These are phyloP conservation scores for Colletotrichum cereale DNA, from an alignment of 2,329 filamentous ascomycete species.

Conservation along the genomic window DNA sequence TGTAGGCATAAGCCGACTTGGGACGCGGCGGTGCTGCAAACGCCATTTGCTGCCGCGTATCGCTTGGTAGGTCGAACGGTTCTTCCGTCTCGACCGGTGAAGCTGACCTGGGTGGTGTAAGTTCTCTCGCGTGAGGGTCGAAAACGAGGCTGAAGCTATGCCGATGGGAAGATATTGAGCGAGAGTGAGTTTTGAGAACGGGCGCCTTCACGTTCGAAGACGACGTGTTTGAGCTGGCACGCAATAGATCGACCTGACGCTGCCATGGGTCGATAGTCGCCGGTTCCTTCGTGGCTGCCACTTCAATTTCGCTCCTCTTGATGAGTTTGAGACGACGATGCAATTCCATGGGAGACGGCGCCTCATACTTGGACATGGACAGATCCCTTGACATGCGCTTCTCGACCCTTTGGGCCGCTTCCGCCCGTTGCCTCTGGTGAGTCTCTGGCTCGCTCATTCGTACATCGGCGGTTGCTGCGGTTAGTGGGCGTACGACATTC, in stretches of 20 bases:
- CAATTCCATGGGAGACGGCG: conserved; percentile 27
- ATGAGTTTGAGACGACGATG: conserved; percentile 36
- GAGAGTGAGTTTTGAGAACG: neutral
- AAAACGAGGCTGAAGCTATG: conserved; percentile 36
- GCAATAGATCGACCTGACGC: conserved; percentile 21
- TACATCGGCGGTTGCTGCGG: conserved; percentile 9
- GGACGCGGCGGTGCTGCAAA: neutral
- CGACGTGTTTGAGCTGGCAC: conserved; percentile 8
- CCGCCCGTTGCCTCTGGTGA: conserved; percentile 3
- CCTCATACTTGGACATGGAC: conserved; percentile 22
- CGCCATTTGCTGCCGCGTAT: neutral
- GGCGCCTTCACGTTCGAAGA: conserved; percentile 23
- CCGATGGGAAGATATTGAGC: conserved; percentile 23
- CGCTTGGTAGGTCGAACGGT: conserved; percentile 21
- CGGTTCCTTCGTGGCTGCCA: conserved; percentile 19
- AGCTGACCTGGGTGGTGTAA: conserved; percentile 34
- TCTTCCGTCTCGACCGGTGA: conserved; percentile 37
- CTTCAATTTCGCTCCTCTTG: conserved; percentile 37
- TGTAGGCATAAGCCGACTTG: neutral
- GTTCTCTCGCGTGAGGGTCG: conserved; percentile 33
- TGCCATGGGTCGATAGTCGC: conserved; percentile 3
- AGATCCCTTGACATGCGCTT: conserved; percentile 15
- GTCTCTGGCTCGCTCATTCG: conserved; percentile 2
- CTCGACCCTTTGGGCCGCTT: conserved; percentile 10
- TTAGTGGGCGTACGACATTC: neutral